Evolutionary conservation across 805 yeast genomes (phyloP).

Genomic region (Blastobotrys terrestris): DNA sequence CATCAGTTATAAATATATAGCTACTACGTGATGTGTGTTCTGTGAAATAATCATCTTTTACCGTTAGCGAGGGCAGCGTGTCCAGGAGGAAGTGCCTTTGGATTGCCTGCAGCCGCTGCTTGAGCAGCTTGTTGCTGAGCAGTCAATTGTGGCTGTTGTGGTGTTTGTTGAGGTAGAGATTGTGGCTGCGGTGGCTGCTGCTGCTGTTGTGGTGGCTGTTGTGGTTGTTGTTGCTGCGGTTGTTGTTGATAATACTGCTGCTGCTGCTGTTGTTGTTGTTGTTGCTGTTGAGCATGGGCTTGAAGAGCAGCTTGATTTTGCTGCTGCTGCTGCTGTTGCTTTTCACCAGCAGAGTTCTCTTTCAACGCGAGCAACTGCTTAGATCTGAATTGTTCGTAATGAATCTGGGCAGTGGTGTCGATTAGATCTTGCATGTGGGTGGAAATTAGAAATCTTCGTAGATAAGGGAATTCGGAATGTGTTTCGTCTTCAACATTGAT

Average conservation of each 20-base stretch:
- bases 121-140: slow-evolving; percentile 3
- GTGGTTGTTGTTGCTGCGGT: slow-evolving; percentile 15
- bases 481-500: slow-evolving; percentile 89
- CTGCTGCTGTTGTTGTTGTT: slow-evolving; percentile 16
- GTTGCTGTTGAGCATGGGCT: slow-evolving; percentile 16
- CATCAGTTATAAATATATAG: not conserved
- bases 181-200: too few species aligned
- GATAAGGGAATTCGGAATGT: slow-evolving; percentile 92
- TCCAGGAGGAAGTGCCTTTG: slow-evolving; percentile 7
- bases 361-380: slow-evolving; percentile 90
- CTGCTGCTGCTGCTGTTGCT: slow-evolving; percentile 7
- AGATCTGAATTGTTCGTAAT: slow-evolving; percentile 89
- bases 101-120: slow-evolving; percentile 2
- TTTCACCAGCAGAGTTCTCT: slow-evolving; percentile 47
- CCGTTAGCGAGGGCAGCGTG: slow-evolving; percentile 4
- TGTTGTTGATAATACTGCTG: slow-evolving; percentile 11
- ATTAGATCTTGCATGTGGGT: slow-evolving; percentile 94
- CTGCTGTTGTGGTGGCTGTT: slow-evolving; percentile 12
- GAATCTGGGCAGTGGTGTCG: slow-evolving; percentile 81
- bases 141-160: slow-evolving; percentile 14
- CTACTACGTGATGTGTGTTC: not conserved
- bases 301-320: slow-evolving; percentile 20
- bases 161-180: slow-evolving; percentile 11
- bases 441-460: slow-evolving; percentile 89
- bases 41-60: not conserved